These are phyloP conservation scores for Cucumis melo DNA, from an alignment of 306 rosid species.

Conservation along the genomic window DNA sequence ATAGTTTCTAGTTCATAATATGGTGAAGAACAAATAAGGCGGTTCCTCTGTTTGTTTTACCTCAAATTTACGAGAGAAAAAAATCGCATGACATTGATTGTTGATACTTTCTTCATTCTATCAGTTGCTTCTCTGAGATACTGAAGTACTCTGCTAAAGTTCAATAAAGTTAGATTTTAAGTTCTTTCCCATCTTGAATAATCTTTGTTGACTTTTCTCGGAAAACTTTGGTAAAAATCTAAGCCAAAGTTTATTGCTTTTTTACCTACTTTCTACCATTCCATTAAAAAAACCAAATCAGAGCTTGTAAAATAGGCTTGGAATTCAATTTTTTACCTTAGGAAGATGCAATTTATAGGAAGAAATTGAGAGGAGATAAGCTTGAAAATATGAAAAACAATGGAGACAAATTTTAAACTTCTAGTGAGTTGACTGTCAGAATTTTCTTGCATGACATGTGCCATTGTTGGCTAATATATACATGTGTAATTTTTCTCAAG, in stretches of 20 bases:
- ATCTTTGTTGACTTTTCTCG: neutral
- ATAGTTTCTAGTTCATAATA: slow-evolving; percentile 32
- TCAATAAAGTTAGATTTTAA: slow-evolving; percentile 39
- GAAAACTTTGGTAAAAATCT: too few species aligned
- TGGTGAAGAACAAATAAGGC: slow-evolving; percentile 30
- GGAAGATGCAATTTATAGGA: too few species aligned
- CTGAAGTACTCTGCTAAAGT: slow-evolving; percentile 30
- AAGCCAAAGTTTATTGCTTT: too few species aligned
- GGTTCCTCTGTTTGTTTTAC: slow-evolving; percentile 38
- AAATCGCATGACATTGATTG: slow-evolving; percentile 16
- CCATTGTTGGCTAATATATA: neutral
- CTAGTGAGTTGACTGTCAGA: neutral
- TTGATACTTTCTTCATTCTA: slow-evolving; percentile 47
- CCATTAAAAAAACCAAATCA: too few species aligned
- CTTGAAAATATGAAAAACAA: neutral
- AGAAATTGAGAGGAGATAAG: too few species aligned
- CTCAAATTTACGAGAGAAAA: slow-evolving; percentile 31
- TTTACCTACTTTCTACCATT: too few species aligned
- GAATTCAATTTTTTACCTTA: too few species aligned
- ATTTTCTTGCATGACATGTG: neutral
- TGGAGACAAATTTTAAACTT: neutral
- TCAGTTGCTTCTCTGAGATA: slow-evolving; percentile 37
- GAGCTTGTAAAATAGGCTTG: too few species aligned
- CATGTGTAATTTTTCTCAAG: neutral
- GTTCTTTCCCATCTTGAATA: slow-evolving; percentile 18